Evolutionary conservation across 306 rosid species (phyloP).

Genomic region (Lathyrus oleraceus): DNA sequence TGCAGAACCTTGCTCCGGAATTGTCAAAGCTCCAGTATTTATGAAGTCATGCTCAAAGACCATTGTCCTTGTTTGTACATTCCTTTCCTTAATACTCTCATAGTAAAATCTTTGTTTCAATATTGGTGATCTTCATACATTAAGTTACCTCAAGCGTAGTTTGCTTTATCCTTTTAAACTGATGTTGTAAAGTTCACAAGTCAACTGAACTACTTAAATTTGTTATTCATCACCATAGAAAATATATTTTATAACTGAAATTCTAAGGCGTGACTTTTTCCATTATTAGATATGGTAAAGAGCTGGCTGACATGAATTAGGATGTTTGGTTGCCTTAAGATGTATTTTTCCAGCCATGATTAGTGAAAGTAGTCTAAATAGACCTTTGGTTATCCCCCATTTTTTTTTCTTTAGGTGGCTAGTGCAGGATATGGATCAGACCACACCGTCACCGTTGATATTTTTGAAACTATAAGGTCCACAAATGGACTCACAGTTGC

Average conservation of each 20-base stretch:
- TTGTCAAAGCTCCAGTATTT: slow-evolving; percentile 53
- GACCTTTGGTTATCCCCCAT: neutral
- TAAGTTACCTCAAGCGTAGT: slow-evolving; percentile 15
- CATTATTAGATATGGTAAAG: slow-evolving; percentile 10
- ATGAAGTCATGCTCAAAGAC: slow-evolving; percentile 61
- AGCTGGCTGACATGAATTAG: slow-evolving; percentile 11
- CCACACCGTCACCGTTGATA: slow-evolving; percentile 56
- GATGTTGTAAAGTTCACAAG: slow-evolving; percentile 26
- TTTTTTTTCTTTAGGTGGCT: slow-evolving; percentile 65
- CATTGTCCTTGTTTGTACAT: slow-evolving; percentile 98
- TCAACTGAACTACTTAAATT: slow-evolving; percentile 22
- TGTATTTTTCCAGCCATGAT: slow-evolving; percentile 25
- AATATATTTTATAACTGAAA: slow-evolving; percentile 12
- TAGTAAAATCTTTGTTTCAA: slow-evolving; percentile 27
- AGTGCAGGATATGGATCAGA: slow-evolving; percentile 92
- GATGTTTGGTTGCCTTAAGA: neutral
- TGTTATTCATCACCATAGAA: slow-evolving; percentile 15
- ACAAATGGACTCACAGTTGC: slow-evolving; percentile 67
- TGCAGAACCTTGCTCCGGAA: slow-evolving; percentile 66
- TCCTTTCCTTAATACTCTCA: slow-evolving; percentile 62
- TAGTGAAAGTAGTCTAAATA: slow-evolving; percentile 9
- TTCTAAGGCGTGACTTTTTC: neutral
- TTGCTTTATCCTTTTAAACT: slow-evolving; percentile 25
- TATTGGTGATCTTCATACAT: slow-evolving; percentile 15
- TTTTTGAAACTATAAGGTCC: slow-evolving; percentile 67